Evolutionary conservation across 2,329 filamentous ascomycete species (phyloP).

Genomic region (Aspergillus niger): DNA sequence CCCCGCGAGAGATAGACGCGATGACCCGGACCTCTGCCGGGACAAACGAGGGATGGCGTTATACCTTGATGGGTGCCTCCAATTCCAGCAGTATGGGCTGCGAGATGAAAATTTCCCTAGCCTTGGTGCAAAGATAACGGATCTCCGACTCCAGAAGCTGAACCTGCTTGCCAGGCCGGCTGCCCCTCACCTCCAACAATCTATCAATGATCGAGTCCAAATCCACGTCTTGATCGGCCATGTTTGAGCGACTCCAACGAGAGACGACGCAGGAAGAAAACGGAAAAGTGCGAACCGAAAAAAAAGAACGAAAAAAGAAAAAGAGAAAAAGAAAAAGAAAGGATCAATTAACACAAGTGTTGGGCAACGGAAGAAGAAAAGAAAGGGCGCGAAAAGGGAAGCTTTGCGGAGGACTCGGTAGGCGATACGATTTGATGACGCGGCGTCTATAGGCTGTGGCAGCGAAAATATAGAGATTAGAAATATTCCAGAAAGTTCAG

Average conservation of each 20-base stretch:
- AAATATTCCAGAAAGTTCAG: slow-evolving; percentile 16
- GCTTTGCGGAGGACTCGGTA: slow-evolving; percentile 32
- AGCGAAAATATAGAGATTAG: slow-evolving; percentile 13
- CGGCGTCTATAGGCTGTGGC: slow-evolving; percentile 36
- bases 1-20: background rate
- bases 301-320: slow-evolving; percentile 20
- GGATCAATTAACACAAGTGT: slow-evolving; percentile 25
- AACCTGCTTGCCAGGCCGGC: slow-evolving; percentile 96
- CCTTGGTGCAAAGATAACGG: slow-evolving; percentile 95
- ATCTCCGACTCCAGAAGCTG: slow-evolving; percentile 96
- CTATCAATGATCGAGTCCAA: slow-evolving; percentile 99
- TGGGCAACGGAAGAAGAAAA: slow-evolving; percentile 22
- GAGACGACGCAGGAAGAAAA: slow-evolving; percentile 29
- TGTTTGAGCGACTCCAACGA: slow-evolving; percentile 50
- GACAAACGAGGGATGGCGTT: background rate
- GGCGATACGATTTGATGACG: slow-evolving; percentile 34
- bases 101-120: slow-evolving; percentile 98
- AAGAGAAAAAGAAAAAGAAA: slow-evolving; percentile 25
- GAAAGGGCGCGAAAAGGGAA: slow-evolving; percentile 32
- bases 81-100: slow-evolving; percentile 97
- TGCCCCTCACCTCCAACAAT: slow-evolving; percentile 94
- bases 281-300: slow-evolving; percentile 16
- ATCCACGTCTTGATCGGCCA: slow-evolving; percentile 88
- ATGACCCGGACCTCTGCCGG: background rate
- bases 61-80: slow-evolving; percentile 97